Evolutionary conservation across 2,329 filamentous ascomycete species (phyloP).

Genomic region (Hortaea werneckii): DNA sequence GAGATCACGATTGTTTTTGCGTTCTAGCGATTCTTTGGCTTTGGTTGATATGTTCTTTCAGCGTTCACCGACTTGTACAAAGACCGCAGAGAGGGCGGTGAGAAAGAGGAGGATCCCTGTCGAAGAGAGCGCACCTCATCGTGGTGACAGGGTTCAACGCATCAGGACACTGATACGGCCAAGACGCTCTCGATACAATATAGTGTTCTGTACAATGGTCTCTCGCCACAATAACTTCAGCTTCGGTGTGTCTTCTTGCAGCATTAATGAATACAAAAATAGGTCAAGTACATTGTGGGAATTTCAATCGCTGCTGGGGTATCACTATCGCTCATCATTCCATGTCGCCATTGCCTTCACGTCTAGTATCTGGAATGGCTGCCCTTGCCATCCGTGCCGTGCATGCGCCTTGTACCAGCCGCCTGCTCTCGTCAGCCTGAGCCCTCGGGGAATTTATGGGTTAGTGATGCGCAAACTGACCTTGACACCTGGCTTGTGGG

Average conservation of each 20-base stretch:
- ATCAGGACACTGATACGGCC: neutral
- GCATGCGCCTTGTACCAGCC: conserved; percentile 26
- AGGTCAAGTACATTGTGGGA: no score
- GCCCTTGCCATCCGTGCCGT: conserved; percentile 23
- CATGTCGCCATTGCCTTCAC: no score
- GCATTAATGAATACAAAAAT: no score
- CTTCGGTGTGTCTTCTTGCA: no score
- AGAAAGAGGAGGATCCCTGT: neutral
- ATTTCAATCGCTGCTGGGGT: no score
- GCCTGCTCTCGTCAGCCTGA: conserved; percentile 13
- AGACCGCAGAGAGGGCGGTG: neutral
- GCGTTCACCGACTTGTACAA: neutral
- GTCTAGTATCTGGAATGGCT: no score
- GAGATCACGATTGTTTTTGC: no score
- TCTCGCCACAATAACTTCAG: no score
- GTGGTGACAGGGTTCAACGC: neutral
- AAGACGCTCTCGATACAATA: conserved; percentile 1
- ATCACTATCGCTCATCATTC: no score
- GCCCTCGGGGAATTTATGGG: neutral
- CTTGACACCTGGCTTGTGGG: conserved; percentile 60
- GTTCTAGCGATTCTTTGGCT: no score
- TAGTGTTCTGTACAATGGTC: neutral
- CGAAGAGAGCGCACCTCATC: neutral
- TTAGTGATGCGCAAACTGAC: conserved; percentile 26
- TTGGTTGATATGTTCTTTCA: no score